Evolutionary conservation across 2,329 filamentous ascomycete species (phyloP), one percentile per base, ranked within the genome.

Genomic region (Talaromyces amestolkiae): DNA sequence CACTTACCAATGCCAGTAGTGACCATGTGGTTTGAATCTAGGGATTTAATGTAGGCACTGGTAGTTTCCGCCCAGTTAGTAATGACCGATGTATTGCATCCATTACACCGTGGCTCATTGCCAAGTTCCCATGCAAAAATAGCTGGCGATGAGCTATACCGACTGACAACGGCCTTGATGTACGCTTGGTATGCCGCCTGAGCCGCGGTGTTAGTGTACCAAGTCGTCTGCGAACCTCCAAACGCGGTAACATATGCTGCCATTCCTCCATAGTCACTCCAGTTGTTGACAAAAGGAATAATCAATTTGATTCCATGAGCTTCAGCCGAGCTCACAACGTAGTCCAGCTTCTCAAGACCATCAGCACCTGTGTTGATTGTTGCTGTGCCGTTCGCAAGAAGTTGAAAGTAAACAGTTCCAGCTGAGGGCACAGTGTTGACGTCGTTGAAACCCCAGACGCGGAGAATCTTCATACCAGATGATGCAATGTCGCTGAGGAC

Each of bases 111-210:
- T 17, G 87, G 85, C 75, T 91, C 88, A 69, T 91, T 91, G 65
- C 81, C 85, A 1, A 91, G 78, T 70, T 91, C 88, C 88, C 88
- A 91, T 0, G 87, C 86, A 68, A 90, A 86, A 56, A 91, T 82
- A 0, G 88, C 83, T 0, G 84, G 76, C 0, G 85, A 88, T 67
- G 81, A 78, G 54, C 79, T 83, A 76, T 89, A 90, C 11, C 88
- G 80, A 22, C 76, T 83, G 2, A 91, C 83, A 7, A 91, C 81
- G 0, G 80, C 78, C 58, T 83, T 78, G 71, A 90, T 83, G 72
- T 90, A 91, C 58, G 79, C 80, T 69, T 85, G 85, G 73, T 91
- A 91, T 64, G 87, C 83, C 0, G 78, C 71, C 74, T 88, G 85
- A 8, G 83, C 82, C 0, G 76, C 75, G 0, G 78, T 70, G 69